A percentile compares a stretch with the other conserved stretches of the same genome.
Evolutionary conservation across 2,329 filamentous ascomycete species (phyloP).

Genomic region (Pyrenochaeta sp.): DNA sequence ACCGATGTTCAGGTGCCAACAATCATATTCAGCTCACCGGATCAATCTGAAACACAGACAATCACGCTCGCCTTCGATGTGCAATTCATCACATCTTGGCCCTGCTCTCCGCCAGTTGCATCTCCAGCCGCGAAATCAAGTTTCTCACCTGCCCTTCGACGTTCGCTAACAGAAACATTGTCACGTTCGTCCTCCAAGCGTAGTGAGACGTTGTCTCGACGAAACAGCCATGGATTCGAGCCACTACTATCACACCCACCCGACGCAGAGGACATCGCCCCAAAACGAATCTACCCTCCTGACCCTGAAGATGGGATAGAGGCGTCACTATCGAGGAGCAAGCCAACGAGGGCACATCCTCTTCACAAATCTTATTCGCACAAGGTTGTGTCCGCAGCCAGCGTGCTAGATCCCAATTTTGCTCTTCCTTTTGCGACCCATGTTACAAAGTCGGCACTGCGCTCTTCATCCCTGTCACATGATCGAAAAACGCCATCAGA

Average conservation of each 20-base stretch:
- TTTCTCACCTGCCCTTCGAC: slow-evolving; percentile 31
- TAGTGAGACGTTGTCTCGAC: slow-evolving; percentile 35
- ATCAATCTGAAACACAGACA: slow-evolving; percentile 17
- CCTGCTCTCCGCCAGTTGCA: slow-evolving; percentile 56
- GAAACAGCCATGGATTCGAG: slow-evolving; percentile 46
- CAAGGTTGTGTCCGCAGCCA: slow-evolving; percentile 44
- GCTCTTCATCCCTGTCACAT: slow-evolving; percentile 18
- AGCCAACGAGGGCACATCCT: slow-evolving; percentile 47
- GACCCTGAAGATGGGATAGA: slow-evolving; percentile 21
- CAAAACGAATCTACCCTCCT: slow-evolving; percentile 34
- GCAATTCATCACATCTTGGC: slow-evolving; percentile 62
- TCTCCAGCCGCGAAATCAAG: slow-evolving; percentile 20
- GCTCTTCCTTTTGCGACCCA: slow-evolving; percentile 31
- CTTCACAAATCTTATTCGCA: slow-evolving; percentile 50
- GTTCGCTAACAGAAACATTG: slow-evolving; percentile 29
- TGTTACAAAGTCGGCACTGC: slow-evolving; percentile 20
- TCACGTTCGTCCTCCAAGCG: slow-evolving; percentile 44
- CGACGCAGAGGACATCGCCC: slow-evolving; percentile 32
- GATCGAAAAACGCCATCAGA: slow-evolving; percentile 17
- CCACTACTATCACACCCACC: slow-evolving; percentile 45
- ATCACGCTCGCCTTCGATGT: slow-evolving; percentile 59
- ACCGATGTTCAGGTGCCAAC: slow-evolving; percentile 36
- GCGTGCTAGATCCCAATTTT: slow-evolving; percentile 38
- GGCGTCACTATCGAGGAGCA: slow-evolving; percentile 11
- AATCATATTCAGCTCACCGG: slow-evolving; percentile 43